Conservation (phyloP, 495 filamentous ascomycete species). For the Penicillium ochrochloron region DNA sequence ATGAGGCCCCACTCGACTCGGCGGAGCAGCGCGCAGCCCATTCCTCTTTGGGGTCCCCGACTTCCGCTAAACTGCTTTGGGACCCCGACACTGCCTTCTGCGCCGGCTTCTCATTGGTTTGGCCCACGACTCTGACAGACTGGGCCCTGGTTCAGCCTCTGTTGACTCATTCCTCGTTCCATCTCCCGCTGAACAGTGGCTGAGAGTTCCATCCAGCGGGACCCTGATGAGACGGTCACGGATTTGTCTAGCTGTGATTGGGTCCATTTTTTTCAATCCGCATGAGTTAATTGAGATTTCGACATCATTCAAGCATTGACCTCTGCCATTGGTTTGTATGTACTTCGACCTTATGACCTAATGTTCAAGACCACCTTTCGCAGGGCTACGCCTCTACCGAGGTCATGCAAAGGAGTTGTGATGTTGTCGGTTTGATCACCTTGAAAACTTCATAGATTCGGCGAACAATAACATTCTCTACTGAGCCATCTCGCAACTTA, state of each 20-base stretch:
- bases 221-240: neutral
- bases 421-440: neutral
- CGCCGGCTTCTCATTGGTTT: neutral
- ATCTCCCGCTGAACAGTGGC: slow-evolving; percentile 6
- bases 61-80: slow-evolving; percentile 37
- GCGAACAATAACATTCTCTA: no score
- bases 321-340: neutral
- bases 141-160: slow-evolving; percentile 5
- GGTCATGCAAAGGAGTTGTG: neutral
- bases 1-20: slow-evolving; percentile 2
- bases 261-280: neutral
- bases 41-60: slow-evolving; percentile 38
- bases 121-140: neutral
- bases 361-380: neutral
- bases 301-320: slow-evolving; percentile 3
- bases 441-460: neutral
- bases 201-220: neutral
- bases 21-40: slow-evolving; percentile 18
- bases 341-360: neutral
- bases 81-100: slow-evolving; percentile 37
- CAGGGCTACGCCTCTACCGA: neutral
- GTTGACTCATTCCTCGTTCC: slow-evolving; percentile 9
- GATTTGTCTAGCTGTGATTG: neutral
- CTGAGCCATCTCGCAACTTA: no score
- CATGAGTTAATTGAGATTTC: neutral